Base-by-base conservation (phyloP, 2,329 filamentous ascomycete genomes). In the Ampelomyces quisqualis region DNA sequence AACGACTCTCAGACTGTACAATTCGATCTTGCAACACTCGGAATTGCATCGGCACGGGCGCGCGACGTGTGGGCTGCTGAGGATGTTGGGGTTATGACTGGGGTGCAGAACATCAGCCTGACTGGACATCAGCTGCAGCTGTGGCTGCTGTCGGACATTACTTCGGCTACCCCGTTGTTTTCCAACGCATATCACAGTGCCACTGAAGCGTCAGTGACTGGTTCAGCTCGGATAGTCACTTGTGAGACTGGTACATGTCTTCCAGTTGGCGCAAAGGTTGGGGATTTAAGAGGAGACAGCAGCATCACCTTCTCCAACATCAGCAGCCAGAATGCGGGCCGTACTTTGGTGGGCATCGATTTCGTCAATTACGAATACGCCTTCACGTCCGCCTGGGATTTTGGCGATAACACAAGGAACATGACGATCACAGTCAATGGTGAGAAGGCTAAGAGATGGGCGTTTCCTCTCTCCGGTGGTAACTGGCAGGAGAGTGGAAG, bases 321-420 rank as follows among this genome's bases (percentile, higher is more conserved):
- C 4, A 58, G 49, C 8, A 49, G 51, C 7, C 40, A 33, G 3
- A 39, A 44, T 3, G 32, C 57, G n/a, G 53, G 61, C 0, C 65
- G 54, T 13, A 67, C 63, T 29, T 44, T 68, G 5, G 32, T 70
- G 1, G 59, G 60, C 1, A 58, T 72, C 14, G 70, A 73, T 36
- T 72, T 69, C 32, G 45, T 72, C 34, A 67, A 72, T 34, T 70
- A 70, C 47, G 69, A 71, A 31, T 61, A 62, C 24, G 58, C 58
- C 2, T 64, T 72, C 14, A 60, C 59, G 1, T 70, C 67, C 21
- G 56, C 64, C 0, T 65, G 60, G 55, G 52, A 47, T 7, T 56
- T 46, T 34, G 64, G 65, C 4, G 51, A 57, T 10, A 72, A 72
- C 29, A 58, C 60, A 7, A 53, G 69, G 13, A 66, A 65, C 18